Evolutionary conservation across 2,329 filamentous ascomycete genomes (phyloP).

Genomic region (Metarhizium brunneum): DNA sequence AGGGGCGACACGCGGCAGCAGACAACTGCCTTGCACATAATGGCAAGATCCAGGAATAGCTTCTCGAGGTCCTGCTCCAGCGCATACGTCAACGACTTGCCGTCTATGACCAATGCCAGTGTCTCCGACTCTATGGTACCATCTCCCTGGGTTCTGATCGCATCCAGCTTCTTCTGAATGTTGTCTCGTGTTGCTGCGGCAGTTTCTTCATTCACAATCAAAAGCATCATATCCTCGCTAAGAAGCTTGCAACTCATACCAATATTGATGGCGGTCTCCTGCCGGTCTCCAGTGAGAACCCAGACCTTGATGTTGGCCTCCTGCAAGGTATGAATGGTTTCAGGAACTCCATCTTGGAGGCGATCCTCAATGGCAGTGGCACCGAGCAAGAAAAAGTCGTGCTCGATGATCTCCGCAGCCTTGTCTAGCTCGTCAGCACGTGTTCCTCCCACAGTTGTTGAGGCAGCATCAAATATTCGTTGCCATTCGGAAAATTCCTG

Average conservation of each 20-base stretch:
- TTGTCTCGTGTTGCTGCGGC: constrained; percentile 76
- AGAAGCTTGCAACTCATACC: constrained; percentile 99
- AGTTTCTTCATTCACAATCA: constrained; percentile 90
- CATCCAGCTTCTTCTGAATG: constrained; percentile 85
- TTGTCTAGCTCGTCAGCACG: constrained; percentile 94
- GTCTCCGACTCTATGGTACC: constrained; percentile 73
- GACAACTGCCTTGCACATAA: constrained; percentile 95
- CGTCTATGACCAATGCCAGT: constrained; percentile 88
- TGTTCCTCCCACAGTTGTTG: constrained; percentile 85
- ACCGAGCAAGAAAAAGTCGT: constrained; percentile 81
- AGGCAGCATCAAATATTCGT: constrained; percentile 75
- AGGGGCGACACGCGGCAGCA: constrained; percentile 95
- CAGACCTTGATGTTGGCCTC: constrained; percentile 97
- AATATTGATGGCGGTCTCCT: constrained; percentile 99
- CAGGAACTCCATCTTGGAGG: constrained; percentile 91
- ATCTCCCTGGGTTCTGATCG: constrained; percentile 74
- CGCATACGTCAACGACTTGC: constrained; percentile 87
- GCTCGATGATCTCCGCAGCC: constrained; percentile 90
- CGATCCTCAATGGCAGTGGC: constrained; percentile 97
- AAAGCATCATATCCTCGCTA: constrained; percentile 95
- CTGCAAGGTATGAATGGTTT: constrained; percentile 95
- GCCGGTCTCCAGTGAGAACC: constrained; percentile 94
- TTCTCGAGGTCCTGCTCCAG: constrained; percentile 92
- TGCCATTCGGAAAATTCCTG: constrained; percentile 83
- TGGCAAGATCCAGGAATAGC: constrained; percentile 81